A percentile compares a stretch with the other conserved stretches of the same genome.
These are phyloP conservation scores for Paecilomyces niveus DNA, from an alignment of 2,329 filamentous ascomycete species.

Conservation along the genomic window DNA sequence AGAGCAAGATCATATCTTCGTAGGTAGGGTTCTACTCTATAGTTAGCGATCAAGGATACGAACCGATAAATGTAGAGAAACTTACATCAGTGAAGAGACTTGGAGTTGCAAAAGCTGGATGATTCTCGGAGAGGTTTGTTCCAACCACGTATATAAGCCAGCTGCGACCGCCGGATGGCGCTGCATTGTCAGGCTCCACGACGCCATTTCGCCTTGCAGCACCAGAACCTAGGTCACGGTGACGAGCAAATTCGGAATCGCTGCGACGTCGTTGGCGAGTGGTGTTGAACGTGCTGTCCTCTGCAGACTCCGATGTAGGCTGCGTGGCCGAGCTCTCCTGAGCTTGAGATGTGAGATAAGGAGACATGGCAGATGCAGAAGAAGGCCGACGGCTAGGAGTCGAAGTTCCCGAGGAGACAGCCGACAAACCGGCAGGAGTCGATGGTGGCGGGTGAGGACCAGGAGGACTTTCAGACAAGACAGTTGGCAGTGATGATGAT, in stretches of 20 bases:
- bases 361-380: conserved; percentile 38
- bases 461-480: conserved; percentile 48
- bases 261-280: conserved; percentile 50
- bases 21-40: conserved; percentile 52
- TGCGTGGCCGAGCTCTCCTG: conserved; percentile 31
- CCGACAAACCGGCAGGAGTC: conserved; percentile 53
- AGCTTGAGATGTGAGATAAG: conserved; percentile 30
- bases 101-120: conserved; percentile 62
- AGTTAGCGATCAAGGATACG: conserved; percentile 7
- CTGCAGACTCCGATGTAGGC: conserved; percentile 31
- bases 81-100: conserved; percentile 62
- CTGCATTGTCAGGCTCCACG: conserved; percentile 50
- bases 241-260: conserved; percentile 51
- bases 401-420: conserved; percentile 47
- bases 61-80: conserved; percentile 1
- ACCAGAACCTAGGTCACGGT: conserved; percentile 54
- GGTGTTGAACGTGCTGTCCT: conserved; percentile 35
- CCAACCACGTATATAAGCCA: conserved; percentile 69
- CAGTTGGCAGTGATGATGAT: conserved; percentile 33
- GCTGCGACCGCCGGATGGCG: conserved; percentile 49
- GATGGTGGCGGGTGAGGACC: conserved; percentile 57
- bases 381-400: conserved; percentile 42
- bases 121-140: conserved; percentile 62
- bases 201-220: conserved; percentile 58
- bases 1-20: conserved; percentile 65